Conservation (phyloP, 805 yeast genomes). For the Pichia gijzeniarum region DNA sequence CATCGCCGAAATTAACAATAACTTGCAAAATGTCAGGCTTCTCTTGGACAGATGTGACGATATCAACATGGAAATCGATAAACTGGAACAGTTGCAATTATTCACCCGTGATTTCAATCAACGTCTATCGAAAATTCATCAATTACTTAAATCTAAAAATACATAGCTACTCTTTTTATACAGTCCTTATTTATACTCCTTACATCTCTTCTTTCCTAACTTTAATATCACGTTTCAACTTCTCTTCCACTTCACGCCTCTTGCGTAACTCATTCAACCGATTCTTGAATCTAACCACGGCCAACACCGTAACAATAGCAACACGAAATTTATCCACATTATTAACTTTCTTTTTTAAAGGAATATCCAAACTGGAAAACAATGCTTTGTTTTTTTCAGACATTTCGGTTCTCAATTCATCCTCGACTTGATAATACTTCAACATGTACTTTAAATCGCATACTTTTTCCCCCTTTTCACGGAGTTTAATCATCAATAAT, state of each 20-base stretch:
- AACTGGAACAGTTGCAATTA: slow-evolving; percentile 28
- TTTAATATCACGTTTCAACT: slow-evolving; percentile 14
- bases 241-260: slow-evolving; percentile 14
- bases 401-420: slow-evolving; percentile 15
- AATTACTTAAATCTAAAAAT: slow-evolving; percentile 10
- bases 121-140: slow-evolving; percentile 22
- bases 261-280: slow-evolving; percentile 23
- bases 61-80: slow-evolving; percentile 28
- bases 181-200: background rate
- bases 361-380: slow-evolving; percentile 21
- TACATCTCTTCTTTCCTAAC: background rate
- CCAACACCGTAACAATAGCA: slow-evolving; percentile 31
- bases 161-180: too few relatives aligned
- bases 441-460: slow-evolving; percentile 33
- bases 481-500: slow-evolving; percentile 41
- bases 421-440: slow-evolving; percentile 25
- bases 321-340: slow-evolving; percentile 24
- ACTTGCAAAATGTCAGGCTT: slow-evolving; percentile 16
- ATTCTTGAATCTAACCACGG: slow-evolving; percentile 32
- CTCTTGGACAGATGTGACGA: slow-evolving; percentile 22
- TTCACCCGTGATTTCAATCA: slow-evolving; percentile 27
- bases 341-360: slow-evolving; percentile 18
- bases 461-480: slow-evolving; percentile 34
- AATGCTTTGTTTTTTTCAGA: slow-evolving; percentile 10
- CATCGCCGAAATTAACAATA: slow-evolving; percentile 17